These are phyloP conservation scores for Globisporangium iwayamae DNA, from an alignment of 352 stramenopile genomes.

Conservation along the genomic window DNA sequence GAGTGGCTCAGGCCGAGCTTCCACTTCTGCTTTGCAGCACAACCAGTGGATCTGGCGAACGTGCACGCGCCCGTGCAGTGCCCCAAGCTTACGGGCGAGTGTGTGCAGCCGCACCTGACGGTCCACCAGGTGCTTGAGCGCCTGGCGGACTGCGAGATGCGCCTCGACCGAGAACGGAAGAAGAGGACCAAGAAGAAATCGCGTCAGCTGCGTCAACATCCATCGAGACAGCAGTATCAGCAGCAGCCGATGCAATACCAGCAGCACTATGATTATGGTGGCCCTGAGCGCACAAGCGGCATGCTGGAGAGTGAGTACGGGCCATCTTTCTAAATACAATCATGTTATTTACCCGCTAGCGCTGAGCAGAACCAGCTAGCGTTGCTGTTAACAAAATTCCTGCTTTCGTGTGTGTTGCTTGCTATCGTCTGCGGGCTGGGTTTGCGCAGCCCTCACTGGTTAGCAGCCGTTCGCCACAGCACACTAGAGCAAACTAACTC, in stretches of 20 bases:
- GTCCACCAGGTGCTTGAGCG: slow-evolving; percentile 51
- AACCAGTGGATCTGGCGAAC: slow-evolving; percentile 14
- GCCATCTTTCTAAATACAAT: not conserved
- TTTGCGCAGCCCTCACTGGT: not conserved
- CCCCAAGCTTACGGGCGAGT: slow-evolving; percentile 28
- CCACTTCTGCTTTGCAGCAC: slow-evolving; percentile 36
- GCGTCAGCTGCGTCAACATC: not conserved
- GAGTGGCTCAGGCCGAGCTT: slow-evolving; percentile 26
- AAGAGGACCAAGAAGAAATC: slow-evolving; percentile 8
- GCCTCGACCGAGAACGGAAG: slow-evolving; percentile 24
- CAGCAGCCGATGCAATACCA: not conserved
- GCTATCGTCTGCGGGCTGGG: not conserved
- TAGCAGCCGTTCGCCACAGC: not conserved
- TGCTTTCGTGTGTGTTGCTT: not conserved
- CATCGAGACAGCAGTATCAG: not conserved
- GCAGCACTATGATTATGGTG: not conserved
- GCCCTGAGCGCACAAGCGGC: not conserved
- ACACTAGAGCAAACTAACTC: not conserved
- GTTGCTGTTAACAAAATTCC: not conserved
- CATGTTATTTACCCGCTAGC: not conserved
- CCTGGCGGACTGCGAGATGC: slow-evolving; percentile 39
- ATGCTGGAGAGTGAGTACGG: not conserved
- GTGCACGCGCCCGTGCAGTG: slow-evolving; percentile 28
- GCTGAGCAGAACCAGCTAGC: not conserved
- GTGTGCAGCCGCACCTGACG: slow-evolving; percentile 40